Conservation (phyloP, 1,284 basidiomycete genomes). For the Naganishia liquefaciens region DNA sequence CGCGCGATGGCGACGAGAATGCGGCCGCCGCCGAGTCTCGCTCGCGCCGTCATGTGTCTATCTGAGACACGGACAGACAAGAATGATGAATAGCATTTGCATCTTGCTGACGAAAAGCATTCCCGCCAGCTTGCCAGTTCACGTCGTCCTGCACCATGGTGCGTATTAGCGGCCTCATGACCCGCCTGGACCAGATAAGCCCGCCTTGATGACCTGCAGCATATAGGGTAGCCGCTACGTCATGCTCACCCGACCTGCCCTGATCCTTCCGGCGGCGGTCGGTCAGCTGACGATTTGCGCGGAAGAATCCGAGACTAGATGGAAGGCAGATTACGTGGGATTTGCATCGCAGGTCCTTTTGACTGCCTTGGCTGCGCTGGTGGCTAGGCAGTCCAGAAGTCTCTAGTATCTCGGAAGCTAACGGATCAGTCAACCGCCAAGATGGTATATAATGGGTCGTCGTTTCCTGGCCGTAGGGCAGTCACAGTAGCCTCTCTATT, state of each 20-base stretch:
- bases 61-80: neutral
- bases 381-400: neutral
- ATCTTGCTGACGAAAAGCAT: neutral
- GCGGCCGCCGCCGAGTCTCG: too few species aligned
- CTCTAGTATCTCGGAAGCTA: slow-evolving; percentile 13
- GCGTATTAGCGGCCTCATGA: too few species aligned
- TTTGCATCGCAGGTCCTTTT: neutral
- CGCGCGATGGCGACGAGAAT: too few species aligned
- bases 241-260: too few species aligned
- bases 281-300: slow-evolving; percentile 21
- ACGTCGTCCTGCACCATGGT: too few species aligned
- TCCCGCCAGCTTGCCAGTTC: too few species aligned
- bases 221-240: too few species aligned
- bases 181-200: too few species aligned
- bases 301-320: neutral
- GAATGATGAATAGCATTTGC: neutral
- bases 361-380: neutral
- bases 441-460: neutral
- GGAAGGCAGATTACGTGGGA: slow-evolving; percentile 3
- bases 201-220: too few species aligned
- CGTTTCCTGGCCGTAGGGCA: neutral
- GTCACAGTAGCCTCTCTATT: too few species aligned
- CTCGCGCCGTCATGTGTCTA: too few species aligned
- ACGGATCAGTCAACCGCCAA: neutral
- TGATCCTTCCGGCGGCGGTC: too few species aligned